Base-by-base conservation (phyloP, 352 stramenopile genomes). In the Globisporangium orthogonon region DNA sequence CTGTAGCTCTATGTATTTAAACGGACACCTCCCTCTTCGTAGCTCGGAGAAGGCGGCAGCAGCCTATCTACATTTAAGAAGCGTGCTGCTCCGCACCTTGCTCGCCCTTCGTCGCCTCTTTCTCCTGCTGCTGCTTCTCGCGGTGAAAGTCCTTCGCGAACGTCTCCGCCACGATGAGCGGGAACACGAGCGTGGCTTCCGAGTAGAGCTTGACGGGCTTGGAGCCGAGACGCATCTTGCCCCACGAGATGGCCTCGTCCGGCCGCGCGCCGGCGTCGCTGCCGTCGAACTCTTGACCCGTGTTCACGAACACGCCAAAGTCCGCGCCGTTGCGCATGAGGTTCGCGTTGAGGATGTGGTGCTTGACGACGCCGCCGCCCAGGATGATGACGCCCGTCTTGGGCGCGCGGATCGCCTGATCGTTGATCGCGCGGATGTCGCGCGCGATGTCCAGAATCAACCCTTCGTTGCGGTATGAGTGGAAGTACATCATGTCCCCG, bases 401-500 rank as follows among this genome's bases (percentile, higher is more conserved):
- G 41, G 97, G 87, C 30, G 96, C 95, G 52, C 88, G 86, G 52
- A 99, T 96, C 2, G 97, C 96, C 40, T 97, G 83, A 72, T 99
- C 96, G 68, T 99, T 99, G 62, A 99, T 97, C 31, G 69, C 71
- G 37, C 96, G 94, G 65, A 99, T 99, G 69, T 99, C 97, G 52
- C 93, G 87, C 17, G 87, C 90, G 60, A 99, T 98, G 66, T 99
- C 98, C 10, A 99, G 64, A 9, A 99, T 69, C 50, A 99, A 96
- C 3, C 97, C 98, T 45, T 93, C 86, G 23, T 97, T 89, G 67
- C 98, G 98, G 84, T 99, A 99, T 57, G 94, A 98, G 73, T 99
- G 97, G 69, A 99, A 99, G 83, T 99, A 99, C n/a, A 99, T 91
- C 98, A 99, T 99, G 70, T 99, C 98, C 40, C 98, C 98, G 56